A percentile compares a stretch with the other conserved stretches of the same genome.
These are phyloP conservation scores for Themeda triandra DNA, from an alignment of 176 grass and related monocot species.

Conservation along the genomic window DNA sequence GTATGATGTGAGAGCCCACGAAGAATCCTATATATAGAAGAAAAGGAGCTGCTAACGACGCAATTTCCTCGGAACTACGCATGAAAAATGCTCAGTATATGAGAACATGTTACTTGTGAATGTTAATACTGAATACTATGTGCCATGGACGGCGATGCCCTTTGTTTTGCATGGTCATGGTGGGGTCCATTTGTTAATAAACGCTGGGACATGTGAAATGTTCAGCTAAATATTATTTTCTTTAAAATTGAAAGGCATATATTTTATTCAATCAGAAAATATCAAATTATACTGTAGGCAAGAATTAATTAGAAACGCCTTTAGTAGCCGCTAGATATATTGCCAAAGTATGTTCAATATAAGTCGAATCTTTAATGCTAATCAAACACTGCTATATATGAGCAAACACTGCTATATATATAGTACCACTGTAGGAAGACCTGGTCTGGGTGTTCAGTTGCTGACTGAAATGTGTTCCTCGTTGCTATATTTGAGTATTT, in stretches of 20 bases:
- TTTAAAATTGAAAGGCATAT: background rate
- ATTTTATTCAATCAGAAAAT: background rate
- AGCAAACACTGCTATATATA: background rate
- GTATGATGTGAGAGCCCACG: background rate
- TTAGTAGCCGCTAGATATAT: background rate
- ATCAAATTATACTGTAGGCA: background rate
- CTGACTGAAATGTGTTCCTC: too few species aligned
- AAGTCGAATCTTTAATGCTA: background rate
- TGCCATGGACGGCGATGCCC: background rate
- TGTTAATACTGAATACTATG: background rate
- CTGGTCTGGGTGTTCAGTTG: too few species aligned
- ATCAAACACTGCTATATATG: background rate
- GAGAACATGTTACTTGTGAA: background rate
- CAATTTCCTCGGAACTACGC: background rate
- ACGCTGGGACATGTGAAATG: too few species aligned
- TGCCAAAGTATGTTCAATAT: background rate
- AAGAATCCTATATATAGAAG: background rate
- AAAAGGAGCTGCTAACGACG: background rate
- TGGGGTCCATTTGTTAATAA: background rate
- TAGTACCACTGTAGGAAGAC: background rate
- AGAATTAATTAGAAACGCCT: background rate
- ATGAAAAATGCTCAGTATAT: background rate
- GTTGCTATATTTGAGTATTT: too few species aligned
- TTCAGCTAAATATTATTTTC: background rate
- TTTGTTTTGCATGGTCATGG: background rate